Conservation (phyloP, 371 early-diverging fungal species). For the Phascolomyces articulosus region DNA sequence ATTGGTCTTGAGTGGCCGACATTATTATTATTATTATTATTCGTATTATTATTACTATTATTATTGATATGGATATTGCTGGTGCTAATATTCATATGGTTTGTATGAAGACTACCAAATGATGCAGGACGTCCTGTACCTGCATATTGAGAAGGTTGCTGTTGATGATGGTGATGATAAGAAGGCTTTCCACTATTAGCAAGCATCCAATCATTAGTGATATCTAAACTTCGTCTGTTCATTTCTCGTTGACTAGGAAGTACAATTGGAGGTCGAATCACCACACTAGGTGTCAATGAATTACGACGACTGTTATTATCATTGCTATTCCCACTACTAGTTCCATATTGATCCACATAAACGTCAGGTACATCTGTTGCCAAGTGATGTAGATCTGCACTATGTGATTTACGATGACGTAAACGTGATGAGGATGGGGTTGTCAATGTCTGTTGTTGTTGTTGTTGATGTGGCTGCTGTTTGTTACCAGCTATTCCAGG, state of each 20-base stretch:
- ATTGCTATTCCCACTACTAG: neutral
- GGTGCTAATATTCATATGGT: too few relatives aligned
- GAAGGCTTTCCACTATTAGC: conserved; percentile 9
- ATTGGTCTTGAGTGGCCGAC: conserved; percentile 37
- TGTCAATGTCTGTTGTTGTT: neutral
- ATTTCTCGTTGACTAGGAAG: conserved; percentile 27
- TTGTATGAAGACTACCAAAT: neutral
- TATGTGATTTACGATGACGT: conserved; percentile 49
- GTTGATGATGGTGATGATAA: neutral
- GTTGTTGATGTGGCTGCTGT: neutral
- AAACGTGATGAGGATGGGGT: conserved; percentile 13
- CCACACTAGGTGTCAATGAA: conserved; percentile 30
- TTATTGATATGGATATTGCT: neutral
- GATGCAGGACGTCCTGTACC: conserved; percentile 8
- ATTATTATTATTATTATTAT: neutral
- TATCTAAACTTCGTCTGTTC: conserved; percentile 38
- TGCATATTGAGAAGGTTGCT: conserved; percentile 12
- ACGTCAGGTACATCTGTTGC: neutral
- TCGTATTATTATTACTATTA: neutral
- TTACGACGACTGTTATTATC: conserved; percentile 25
- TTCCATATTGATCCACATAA: neutral
- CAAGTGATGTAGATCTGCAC: conserved; percentile 39
- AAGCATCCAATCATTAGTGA: conserved; percentile 42
- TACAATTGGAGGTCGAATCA: conserved; percentile 41
- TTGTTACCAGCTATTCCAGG: neutral